Evolutionary conservation across 2,329 filamentous ascomycete genomes (phyloP).

Genomic region (Pseudomassariella vexata): DNA sequence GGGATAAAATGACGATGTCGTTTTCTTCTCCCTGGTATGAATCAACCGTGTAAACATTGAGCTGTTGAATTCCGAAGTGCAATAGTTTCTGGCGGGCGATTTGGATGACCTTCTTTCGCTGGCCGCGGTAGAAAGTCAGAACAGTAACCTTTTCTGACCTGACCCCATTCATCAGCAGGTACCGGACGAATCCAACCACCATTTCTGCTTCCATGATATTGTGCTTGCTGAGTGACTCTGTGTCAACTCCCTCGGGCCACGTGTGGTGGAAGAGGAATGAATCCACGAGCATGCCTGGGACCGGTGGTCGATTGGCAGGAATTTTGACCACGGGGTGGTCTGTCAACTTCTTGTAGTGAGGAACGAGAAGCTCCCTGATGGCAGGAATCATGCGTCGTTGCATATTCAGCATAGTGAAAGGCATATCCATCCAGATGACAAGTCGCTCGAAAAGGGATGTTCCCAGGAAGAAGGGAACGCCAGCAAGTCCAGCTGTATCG

Average conservation of each 20-base stretch:
- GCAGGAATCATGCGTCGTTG: conserved; percentile 57
- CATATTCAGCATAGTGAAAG: conserved; percentile 57
- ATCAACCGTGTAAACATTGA: conserved; percentile 75
- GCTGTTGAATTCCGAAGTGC: conserved; percentile 19
- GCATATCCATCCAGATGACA: conserved; percentile 53
- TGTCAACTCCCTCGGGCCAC: conserved; percentile 60
- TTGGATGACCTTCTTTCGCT: conserved; percentile 59
- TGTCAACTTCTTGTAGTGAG: conserved; percentile 38
- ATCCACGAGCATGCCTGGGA: conserved; percentile 39
- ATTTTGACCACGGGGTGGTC: conserved; percentile 38
- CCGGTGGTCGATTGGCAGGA: conserved; percentile 24
- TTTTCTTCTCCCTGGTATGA: conserved; percentile 92
- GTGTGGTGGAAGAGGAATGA: conserved; percentile 46
- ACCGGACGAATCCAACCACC: conserved; percentile 65
- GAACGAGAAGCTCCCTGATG: conserved; percentile 37
- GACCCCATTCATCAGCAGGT: conserved; percentile 66
- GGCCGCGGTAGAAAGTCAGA: conserved; percentile 83
- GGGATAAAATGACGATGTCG: conserved; percentile 71
- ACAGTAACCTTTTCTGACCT: conserved; percentile 62
- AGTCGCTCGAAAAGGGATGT: conserved; percentile 77
- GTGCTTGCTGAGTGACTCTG: conserved; percentile 56
- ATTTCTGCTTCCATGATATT: conserved; percentile 72
- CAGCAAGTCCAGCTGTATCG: conserved; percentile 52
- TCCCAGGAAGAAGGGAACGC: conserved; percentile 59
- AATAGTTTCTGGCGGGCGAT: conserved; percentile 30